Base-by-base conservation (phyloP, 768 basidiomycete species). In the Cystobasidium onofrii region DNA sequence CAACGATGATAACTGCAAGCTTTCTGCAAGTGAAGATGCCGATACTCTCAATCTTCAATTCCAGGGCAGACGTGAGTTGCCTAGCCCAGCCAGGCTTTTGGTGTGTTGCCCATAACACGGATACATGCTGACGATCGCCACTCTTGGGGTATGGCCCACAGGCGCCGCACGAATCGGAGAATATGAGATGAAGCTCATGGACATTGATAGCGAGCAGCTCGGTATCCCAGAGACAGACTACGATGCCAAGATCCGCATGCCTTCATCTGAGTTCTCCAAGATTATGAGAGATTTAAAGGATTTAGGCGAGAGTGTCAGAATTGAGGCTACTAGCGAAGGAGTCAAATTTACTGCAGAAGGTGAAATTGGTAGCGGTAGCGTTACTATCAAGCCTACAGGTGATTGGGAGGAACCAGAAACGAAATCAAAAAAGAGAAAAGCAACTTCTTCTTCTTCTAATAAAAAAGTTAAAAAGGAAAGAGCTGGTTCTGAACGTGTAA, bases 131-230 rank as follows among this genome's bases (percentile, higher is more conserved):
- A 50, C 46, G 46, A 60, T 36, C 33, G 20, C 31, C 25, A 23
- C 17, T 36, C 17, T 74, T 43, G 15, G 6, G 1, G 13, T 36
- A 31, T 34, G 39, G 57, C 65, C 65, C 54, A 4, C 77, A 96
- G 94, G 88, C 82, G 86, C 88, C 2, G 95, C 96, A 81, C 88
- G 96, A 75, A 89, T 98, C 66, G 92, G 93, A 29, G 92, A 97
- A 80, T 99, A 99, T 83, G 93, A 96, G 78, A 91, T 99, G 89
- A 98, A 98, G 81, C 87, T 98, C 66, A 97, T 99, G 95, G 95
- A 98, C 79, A 99, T 99, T 80, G 95, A 99, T 81, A 60, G 54
- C 27, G 96, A 99, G 82, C 88, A 87, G 55, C 89, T 98, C 64
- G 89, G 89, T 61, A 98, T 98, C 79, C 96, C 96, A 18, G 94